Evolutionary conservation across 2,329 filamentous ascomycete genomes (phyloP), one percentile per base, ranked within the genome.

Genomic region (Pseudopyricularia javanii): DNA sequence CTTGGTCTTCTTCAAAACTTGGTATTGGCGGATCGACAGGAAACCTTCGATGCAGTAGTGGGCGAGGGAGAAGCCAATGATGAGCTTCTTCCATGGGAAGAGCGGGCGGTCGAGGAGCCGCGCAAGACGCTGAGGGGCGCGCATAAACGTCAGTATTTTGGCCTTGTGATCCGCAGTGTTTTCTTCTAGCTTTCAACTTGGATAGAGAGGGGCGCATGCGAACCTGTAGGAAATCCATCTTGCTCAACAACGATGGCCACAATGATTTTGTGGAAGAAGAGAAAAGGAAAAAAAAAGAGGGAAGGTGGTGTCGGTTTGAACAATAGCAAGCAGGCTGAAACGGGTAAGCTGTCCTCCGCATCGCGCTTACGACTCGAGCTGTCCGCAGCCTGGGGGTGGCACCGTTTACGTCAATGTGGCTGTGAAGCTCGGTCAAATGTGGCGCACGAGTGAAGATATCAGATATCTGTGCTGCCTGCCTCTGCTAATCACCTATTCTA

Each of bases 41-140:
- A 91, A 88, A 47, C 88, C 83, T 69, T 98, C 93, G 64, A 98
- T 84, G 53, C 89, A 72, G 68, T 88, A 97, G 67, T 98, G 89
- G 56, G 86, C 89, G 62, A 97, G 68, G 30, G 90, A 95, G 74
- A 98, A 98, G 63, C 90, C 88, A 61, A 97, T 80, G 63, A 98
- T 91, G 62, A 98, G 82, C 67, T 83, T 86, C 81, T 96, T 98
- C 93, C 93, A 98, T 53, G 93, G 91, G 74, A 97, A 95, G 64
- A 88, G 76, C 54, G 91, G 91, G 64, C 88, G 83, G 74, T 98
- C 93, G 63, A 97, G 85, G 69, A 86, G 83, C 68, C 81, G 82
- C 65, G 89, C 88, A 60, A 97, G 83, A 74, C 79, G 79, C 80
- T 85, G 64, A 45, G 40, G 40, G 40, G 40, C 40, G 40, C 40